Evolutionary conservation across 331 rosid species (phyloP), one percentile per base, ranked within the genome.

Genomic region (Arachis monticola): DNA sequence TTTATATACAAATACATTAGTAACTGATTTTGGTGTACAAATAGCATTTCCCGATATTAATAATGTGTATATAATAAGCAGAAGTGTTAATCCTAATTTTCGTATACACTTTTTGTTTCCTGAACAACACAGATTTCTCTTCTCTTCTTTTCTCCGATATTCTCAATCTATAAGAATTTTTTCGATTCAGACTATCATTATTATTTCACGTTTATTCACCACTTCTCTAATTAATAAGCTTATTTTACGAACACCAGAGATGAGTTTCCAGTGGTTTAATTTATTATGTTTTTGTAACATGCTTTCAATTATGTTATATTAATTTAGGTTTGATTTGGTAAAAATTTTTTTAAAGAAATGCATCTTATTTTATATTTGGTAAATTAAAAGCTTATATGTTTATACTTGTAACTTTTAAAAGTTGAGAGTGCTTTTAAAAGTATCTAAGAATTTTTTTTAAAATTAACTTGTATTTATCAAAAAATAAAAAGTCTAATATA

Each of bases 41-140:
- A 22, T 22, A 22, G 1, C 27, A 22, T 22, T 22, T 22, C 0
- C 27, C 1, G 27, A 22, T 22, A 22, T 22, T 22, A 22, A 22
- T 22, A 22, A 22, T 35, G 40, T 35, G 40, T 35, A 35, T 35
- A 35, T 35, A 35, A 35, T 35, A 35, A 35, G 40, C 40, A 35
- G 40, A 4, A 35, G 40, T 2, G 40, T 5, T 35, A 35, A 35
- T 35, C 5, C 40, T 35, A 35, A 35, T 35, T 59, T 11, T 60
- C 60, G 5, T 47, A 47, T 5, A 48, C 6, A 51, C 13, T 10
- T 64, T 62, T 73, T 41, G 22, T 71, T 78, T 85, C 79, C 57
- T 82, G 62, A 57, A 75, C 83, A 77, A 78, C 64, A 46, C 76
- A 71, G 75, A 78, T 77, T 42, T 9, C 10, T 55, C 75, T 42